Base-by-base conservation (phyloP, 192 early-diverging fungal species). In the Coemansia sp. region DNA sequence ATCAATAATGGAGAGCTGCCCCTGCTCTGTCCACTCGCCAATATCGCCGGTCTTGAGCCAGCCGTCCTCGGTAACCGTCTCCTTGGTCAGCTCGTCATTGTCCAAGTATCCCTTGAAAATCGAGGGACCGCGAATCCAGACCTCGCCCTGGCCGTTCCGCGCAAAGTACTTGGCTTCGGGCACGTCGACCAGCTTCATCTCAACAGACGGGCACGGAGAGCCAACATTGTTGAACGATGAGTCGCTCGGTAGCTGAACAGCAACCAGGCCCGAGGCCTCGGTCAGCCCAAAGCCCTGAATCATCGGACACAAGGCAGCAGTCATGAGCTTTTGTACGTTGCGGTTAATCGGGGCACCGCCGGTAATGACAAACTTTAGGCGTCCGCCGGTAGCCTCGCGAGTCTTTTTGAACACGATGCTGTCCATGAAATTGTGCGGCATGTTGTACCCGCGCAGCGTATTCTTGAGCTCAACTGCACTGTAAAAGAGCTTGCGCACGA, bases 21-120 rank as follows among this genome's bases (percentile, higher is more conserved):
- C 95, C 60, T 95, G 91, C 2, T 85, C 73, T 49, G 88, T 85
- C 90, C 90, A 93, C 83, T 95, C 91, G 58, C 89, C 96, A 76
- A 98, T 93, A 81, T 95, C 95, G 38, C 95, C 95, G 38, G 94
- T 96, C 79, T 85, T 89, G 45, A 97, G 70, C 95, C 95, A 97
- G 12, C 91, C 91, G 72, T 96, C 94, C 35, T 86, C 85, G 31
- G 90, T 94, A 41, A 94, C 69, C 0, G 89, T 85, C 64, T 95
- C 90, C 31, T 79, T 85, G 0, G 94, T 94, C 15, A 89, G 49
- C 49, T 91, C 86, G 10, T 89, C 87, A 58, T 91, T 89, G 71
- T 96, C 94, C 68, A 88, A 90, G 74, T 97, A 97, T 10, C 94
- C 94, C 47, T 76, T 66, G 67, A 96, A 92, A 41, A 96, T 82